phyloP scores from a whole-genome alignment of 331 rosid genomes.

The Dryas integrifolia region DNA sequence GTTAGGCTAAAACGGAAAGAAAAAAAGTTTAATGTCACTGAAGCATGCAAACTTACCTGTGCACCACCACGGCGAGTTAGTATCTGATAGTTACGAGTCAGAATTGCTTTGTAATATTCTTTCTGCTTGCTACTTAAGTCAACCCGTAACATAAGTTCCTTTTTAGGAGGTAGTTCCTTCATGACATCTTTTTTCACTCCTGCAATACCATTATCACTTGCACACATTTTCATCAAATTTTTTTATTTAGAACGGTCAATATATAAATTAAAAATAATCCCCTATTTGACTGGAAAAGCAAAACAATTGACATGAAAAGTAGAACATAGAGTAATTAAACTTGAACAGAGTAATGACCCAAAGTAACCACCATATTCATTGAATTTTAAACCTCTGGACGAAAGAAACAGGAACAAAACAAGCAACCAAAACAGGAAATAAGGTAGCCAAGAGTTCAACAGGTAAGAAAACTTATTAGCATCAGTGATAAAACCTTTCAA shows the following conservation, averaged over 20 bases:
- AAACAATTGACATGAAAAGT: too few species aligned
- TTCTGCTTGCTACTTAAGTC: constrained; percentile 93
- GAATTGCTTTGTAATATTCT: constrained; percentile 94
- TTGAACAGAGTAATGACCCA: neutral
- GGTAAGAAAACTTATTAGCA: too few species aligned
- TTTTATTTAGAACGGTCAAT: neutral
- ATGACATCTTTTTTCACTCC: constrained; percentile 99
- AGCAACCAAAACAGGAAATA: neutral
- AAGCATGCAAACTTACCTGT: constrained; percentile 55
- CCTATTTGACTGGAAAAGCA: too few species aligned
- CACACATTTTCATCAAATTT: constrained; percentile 21
- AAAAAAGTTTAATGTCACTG: constrained; percentile 11
- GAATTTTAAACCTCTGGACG: neutral
- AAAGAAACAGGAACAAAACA: too few species aligned
- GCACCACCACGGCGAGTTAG: constrained; percentile 96
- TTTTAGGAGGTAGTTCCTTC: constrained; percentile 98
- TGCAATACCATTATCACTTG: constrained; percentile 32
- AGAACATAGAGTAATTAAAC: neutral
- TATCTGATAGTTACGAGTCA: constrained; percentile 94
- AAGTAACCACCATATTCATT: neutral
- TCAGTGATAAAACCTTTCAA: too few species aligned
- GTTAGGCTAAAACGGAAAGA: constrained; percentile 15
- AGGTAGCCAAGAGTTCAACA: too few species aligned
- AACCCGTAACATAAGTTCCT: constrained; percentile 89
- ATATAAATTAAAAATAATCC: constrained; percentile 3